Percentiles rank a stretch among this genome's conserved stretches.
phyloP scores from a whole-genome alignment of 1,284 basidiomycete species.

The Tremellales sp. region DNA sequence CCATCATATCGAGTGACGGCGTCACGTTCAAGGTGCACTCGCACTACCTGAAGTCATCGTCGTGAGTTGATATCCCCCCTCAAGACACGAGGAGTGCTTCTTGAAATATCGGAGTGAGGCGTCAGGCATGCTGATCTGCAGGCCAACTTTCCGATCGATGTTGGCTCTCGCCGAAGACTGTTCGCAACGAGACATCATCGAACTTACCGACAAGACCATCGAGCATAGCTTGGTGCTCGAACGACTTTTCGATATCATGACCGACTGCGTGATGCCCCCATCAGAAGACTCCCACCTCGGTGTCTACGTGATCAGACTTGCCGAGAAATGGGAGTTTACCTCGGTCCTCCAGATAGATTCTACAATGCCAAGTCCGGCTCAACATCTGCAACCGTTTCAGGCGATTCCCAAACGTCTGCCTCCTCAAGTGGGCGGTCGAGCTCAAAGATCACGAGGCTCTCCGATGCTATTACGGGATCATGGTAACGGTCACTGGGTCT shows the following conservation, averaged over 20 bases:
- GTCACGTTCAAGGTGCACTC: slow-evolving; percentile 8
- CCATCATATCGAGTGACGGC: slow-evolving; percentile 6
- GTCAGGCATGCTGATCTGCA: not conserved
- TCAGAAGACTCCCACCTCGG: not conserved
- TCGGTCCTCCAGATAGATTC: not conserved
- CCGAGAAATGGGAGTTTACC: not conserved
- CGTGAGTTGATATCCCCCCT: slow-evolving; percentile 1
- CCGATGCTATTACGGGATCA: no score
- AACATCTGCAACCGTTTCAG: not conserved
- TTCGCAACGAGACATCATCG: not conserved
- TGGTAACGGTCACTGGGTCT: no score
- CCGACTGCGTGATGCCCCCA: not conserved
- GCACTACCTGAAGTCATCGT: slow-evolving; percentile 1
- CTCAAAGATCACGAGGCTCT: not conserved
- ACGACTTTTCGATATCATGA: not conserved
- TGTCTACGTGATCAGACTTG: not conserved
- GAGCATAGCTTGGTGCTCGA: not conserved
- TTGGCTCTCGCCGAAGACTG: not conserved
- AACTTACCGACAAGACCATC: not conserved
- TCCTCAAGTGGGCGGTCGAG: not conserved
- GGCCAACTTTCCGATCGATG: not conserved
- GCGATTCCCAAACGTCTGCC: not conserved
- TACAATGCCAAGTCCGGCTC: not conserved
- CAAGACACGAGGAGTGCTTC: not conserved
- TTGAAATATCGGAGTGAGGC: no score